These are phyloP conservation scores for Rossbeevera mucosa DNA, from an alignment of 768 basidiomycete genomes.

Conservation along the genomic window DNA sequence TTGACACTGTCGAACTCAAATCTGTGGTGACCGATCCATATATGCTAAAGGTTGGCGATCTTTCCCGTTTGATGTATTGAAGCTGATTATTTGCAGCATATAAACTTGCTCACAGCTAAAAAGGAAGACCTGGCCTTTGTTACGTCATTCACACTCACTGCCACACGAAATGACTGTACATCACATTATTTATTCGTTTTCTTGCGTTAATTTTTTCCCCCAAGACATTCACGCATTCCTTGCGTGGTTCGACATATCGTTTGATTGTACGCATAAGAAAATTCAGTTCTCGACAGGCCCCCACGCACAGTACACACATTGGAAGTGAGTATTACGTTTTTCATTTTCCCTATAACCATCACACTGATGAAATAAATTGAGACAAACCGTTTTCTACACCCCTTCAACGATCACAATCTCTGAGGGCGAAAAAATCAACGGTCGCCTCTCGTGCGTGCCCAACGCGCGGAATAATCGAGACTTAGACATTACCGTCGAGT, in stretches of 20 bases:
- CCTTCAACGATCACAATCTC: slow-evolving; percentile 66
- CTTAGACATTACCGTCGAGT: slow-evolving; percentile 82
- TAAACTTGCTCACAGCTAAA: slow-evolving; percentile 85
- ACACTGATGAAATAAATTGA: slow-evolving; percentile 24
- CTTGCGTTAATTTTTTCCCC: slow-evolving; percentile 1
- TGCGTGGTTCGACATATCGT: slow-evolving; percentile 97
- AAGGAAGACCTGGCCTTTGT: slow-evolving; percentile 93
- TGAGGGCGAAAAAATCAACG: slow-evolving; percentile 68
- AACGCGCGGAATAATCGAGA: slow-evolving; percentile 94
- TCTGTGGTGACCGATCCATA: slow-evolving; percentile 92
- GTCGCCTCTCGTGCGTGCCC: slow-evolving; percentile 73
- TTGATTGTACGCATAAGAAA: slow-evolving; percentile 94
- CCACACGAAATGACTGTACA: slow-evolving; percentile 90
- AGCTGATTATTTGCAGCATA: slow-evolving; percentile 50
- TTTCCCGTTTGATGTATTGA: not conserved
- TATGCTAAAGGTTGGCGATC: slow-evolving; percentile 67
- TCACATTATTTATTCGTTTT: slow-evolving; percentile 8
- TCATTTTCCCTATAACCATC: not conserved
- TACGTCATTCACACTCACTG: slow-evolving; percentile 71
- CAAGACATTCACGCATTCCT: slow-evolving; percentile 95
- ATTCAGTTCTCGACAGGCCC: slow-evolving; percentile 96
- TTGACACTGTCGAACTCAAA: slow-evolving; percentile 98
- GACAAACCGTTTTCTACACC: slow-evolving; percentile 98
- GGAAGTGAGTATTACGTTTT: slow-evolving; percentile 65
- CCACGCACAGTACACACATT: slow-evolving; percentile 93